A percentile compares a stretch with the other conserved stretches of the same genome.
Evolutionary conservation across 106 monocot genomes (phyloP).

Genomic region (Acanthochlamys bracteata): DNA sequence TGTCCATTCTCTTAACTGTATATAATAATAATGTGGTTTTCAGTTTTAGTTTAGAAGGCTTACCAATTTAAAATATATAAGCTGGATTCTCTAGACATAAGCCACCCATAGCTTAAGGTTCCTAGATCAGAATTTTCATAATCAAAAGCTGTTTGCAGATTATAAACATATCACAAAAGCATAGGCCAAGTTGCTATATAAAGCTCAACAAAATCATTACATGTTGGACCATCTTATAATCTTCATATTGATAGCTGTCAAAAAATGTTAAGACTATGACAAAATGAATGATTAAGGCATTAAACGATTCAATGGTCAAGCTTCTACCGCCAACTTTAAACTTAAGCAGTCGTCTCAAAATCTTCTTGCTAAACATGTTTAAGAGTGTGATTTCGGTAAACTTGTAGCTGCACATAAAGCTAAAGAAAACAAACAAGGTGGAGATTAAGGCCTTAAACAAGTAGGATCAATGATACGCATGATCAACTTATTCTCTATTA

Average conservation of each 20-base stretch:
- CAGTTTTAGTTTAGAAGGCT: too few species aligned
- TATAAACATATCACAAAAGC: conserved; percentile 1
- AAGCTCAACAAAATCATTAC: background rate
- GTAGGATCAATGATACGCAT: conserved; percentile 1
- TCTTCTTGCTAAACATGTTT: too few species aligned
- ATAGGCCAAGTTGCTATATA: background rate
- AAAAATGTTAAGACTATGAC: background rate
- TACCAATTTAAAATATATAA: too few species aligned
- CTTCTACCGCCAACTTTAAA: too few species aligned
- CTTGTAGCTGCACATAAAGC: too few species aligned
- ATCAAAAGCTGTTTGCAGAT: background rate
- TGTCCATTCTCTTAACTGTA: too few species aligned
- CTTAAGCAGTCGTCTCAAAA: too few species aligned
- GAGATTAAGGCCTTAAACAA: background rate
- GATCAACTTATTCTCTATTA: background rate
- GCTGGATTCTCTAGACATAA: background rate
- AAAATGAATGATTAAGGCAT: background rate
- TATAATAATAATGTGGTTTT: too few species aligned
- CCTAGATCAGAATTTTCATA: background rate
- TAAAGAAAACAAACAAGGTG: too few species aligned
- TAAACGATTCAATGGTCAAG: too few species aligned
- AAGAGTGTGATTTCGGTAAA: too few species aligned
- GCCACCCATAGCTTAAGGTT: background rate
- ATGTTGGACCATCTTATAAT: background rate
- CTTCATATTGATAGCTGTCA: background rate